Evolutionary conservation across 2,329 filamentous ascomycete genomes (phyloP).

Genomic region (Penicillium sp.): DNA sequence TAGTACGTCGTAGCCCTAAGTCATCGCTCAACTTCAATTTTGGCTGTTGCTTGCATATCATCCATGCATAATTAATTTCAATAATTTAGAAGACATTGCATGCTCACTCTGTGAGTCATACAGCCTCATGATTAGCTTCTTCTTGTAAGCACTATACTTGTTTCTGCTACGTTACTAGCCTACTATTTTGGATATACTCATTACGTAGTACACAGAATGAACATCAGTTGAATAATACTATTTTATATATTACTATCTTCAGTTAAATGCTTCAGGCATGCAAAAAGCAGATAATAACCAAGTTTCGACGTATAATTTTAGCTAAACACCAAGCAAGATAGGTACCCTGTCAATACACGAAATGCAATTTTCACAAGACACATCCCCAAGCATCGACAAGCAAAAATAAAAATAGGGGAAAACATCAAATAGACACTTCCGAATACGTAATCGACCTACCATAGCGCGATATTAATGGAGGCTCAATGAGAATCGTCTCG

Average conservation of each 20-base stretch:
- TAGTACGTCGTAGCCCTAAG: not conserved
- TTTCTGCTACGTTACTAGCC: not conserved
- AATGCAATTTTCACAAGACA: not conserved
- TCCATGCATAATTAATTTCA: not conserved
- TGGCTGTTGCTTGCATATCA: too few relatives aligned
- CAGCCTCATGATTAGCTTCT: not conserved
- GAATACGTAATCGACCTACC: too few relatives aligned
- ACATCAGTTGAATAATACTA: not conserved
- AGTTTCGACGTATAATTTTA: not conserved
- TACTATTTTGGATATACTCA: not conserved
- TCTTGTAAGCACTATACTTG: not conserved
- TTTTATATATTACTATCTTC: not conserved
- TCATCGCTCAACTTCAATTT: not conserved
- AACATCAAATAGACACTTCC: too few relatives aligned
- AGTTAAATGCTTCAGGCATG: too few relatives aligned
- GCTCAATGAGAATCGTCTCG: slow-evolving; percentile 36
- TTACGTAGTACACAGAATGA: not conserved
- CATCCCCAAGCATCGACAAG: not conserved
- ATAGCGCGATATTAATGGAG: not conserved
- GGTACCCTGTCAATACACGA: not conserved
- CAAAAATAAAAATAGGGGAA: too few relatives aligned
- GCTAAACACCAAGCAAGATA: not conserved
- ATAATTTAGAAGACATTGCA: too few relatives aligned
- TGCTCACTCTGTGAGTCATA: too few relatives aligned
- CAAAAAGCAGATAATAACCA: too few relatives aligned